These are phyloP conservation scores for Cicer judaicum DNA, from an alignment of 306 rosid species.

Conservation along the genomic window DNA sequence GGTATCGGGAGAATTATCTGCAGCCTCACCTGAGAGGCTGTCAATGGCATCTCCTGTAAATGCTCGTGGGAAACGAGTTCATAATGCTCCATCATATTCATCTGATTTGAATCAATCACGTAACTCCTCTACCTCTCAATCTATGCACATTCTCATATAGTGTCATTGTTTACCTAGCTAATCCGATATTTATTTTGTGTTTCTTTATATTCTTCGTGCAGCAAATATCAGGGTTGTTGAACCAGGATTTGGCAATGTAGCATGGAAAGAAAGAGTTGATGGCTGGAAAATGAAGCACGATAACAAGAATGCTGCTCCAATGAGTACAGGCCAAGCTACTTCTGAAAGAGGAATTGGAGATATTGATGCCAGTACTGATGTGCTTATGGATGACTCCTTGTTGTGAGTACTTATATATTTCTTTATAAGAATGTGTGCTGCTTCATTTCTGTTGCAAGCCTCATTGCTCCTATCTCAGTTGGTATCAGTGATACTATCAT, in stretches of 20 bases:
- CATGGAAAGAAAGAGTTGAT: slow-evolving; percentile 99
- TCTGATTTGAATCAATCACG: slow-evolving; percentile 84
- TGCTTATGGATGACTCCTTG: slow-evolving; percentile 83
- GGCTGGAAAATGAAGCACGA: slow-evolving; percentile 98
- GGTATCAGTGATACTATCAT: slow-evolving; percentile 1
- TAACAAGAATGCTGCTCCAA: slow-evolving; percentile 78
- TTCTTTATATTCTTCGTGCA: slow-evolving; percentile 48
- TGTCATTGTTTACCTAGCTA: slow-evolving; percentile 28
- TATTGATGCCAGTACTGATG: slow-evolving; percentile 94
- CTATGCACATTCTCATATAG: background rate
- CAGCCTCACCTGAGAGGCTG: slow-evolving; percentile 88
- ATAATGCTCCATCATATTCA: slow-evolving; percentile 62
- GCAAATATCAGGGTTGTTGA: slow-evolving; percentile 80
- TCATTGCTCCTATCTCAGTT: slow-evolving; percentile 28
- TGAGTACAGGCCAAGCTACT: slow-evolving; percentile 90
- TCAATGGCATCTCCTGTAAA: slow-evolving; percentile 90
- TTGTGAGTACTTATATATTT: slow-evolving; percentile 58
- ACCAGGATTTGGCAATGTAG: slow-evolving; percentile 87
- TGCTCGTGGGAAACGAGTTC: slow-evolving; percentile 70
- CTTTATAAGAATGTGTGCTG: slow-evolving; percentile 23
- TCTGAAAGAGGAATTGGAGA: slow-evolving; percentile 96
- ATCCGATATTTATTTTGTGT: slow-evolving; percentile 41
- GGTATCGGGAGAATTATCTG: slow-evolving; percentile 95
- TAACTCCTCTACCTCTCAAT: slow-evolving; percentile 40
- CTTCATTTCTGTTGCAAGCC: slow-evolving; percentile 33